Percentiles rank a stretch among this genome's conserved stretches.
Conservation (phyloP, 805 yeast species). For the Zygosaccharomyces bisporus region DNA sequence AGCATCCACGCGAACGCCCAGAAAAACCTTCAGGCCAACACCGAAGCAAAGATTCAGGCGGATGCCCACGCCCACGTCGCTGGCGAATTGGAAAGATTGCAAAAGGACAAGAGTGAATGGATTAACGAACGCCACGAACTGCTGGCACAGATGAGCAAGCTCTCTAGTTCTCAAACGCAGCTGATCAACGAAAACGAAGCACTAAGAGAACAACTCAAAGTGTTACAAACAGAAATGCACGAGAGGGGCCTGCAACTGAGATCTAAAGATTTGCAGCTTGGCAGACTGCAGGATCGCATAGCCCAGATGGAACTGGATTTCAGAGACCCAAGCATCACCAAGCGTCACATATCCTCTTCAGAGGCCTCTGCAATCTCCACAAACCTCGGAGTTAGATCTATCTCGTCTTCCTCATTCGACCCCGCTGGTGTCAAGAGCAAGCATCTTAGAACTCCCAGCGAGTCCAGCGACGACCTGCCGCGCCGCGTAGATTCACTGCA, state of each 20-base stretch:
- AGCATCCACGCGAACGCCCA: not conserved
- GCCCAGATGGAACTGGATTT: slow-evolving; percentile 14
- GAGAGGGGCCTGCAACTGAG: slow-evolving; percentile 24
- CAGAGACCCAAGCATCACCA: slow-evolving; percentile 8
- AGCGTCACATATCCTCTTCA: slow-evolving; percentile 14
- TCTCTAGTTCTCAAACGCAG: slow-evolving; percentile 36
- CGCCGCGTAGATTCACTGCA: slow-evolving; percentile 31
- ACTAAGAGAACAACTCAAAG: slow-evolving; percentile 33
- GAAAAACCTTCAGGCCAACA: slow-evolving; percentile 18
- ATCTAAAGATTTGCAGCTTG: slow-evolving; percentile 23
- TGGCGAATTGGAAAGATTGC: slow-evolving; percentile 41
- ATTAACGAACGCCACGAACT: slow-evolving; percentile 33
- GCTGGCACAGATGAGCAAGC: slow-evolving; percentile 30
- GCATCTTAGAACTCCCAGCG: slow-evolving; percentile 22
- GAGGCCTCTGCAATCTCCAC: slow-evolving; percentile 19
- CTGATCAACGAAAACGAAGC: slow-evolving; percentile 48
- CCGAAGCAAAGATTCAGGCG: slow-evolving; percentile 13
- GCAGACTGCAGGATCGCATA: slow-evolving; percentile 23
- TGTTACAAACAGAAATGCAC: slow-evolving; percentile 19
- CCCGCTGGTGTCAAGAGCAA: slow-evolving; percentile 13
- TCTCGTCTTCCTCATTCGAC: slow-evolving; percentile 19
- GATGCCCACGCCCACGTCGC: not conserved
- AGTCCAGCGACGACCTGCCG: slow-evolving; percentile 31
- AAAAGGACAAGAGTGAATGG: slow-evolving; percentile 47
- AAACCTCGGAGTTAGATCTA: slow-evolving; percentile 20